A percentile compares a stretch with the other conserved stretches of the same genome.
These are phyloP conservation scores for Lachnellula subtilissima DNA, from an alignment of 2,329 filamentous ascomycete species.

Conservation along the genomic window DNA sequence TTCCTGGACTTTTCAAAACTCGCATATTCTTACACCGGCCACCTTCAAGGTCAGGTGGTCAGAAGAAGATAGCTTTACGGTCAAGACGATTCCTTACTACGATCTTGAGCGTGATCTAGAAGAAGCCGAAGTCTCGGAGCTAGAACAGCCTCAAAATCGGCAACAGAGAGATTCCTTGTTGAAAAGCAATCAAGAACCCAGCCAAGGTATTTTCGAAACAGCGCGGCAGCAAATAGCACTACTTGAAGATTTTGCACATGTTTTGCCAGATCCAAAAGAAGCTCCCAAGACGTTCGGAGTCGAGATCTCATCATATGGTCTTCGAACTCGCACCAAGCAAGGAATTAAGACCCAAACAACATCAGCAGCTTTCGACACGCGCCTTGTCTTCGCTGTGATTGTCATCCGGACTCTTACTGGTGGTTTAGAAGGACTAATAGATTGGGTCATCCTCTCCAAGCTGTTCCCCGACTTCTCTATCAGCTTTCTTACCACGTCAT, in stretches of 20 bases:
- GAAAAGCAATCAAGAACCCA: background rate
- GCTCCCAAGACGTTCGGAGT: constrained; percentile 18
- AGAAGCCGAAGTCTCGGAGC: constrained; percentile 5
- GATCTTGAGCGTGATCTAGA: constrained; percentile 32
- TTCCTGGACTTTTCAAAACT: constrained; percentile 12
- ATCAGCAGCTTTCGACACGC: constrained; percentile 39
- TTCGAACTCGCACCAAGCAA: constrained; percentile 14
- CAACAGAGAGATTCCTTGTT: background rate
- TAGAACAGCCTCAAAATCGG: constrained; percentile 1
- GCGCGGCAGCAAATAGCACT: constrained; percentile 21
- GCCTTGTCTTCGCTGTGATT: constrained; percentile 53
- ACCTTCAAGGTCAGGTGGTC: constrained; percentile 20
- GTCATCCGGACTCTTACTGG: constrained; percentile 54
- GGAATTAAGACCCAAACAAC: constrained; percentile 30
- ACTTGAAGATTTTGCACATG: constrained; percentile 23
- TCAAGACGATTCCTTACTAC: constrained; percentile 41
- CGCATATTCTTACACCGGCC: background rate
- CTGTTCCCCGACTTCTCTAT: constrained; percentile 52
- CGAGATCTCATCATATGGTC: constrained; percentile 11
- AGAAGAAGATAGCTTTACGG: constrained; percentile 36
- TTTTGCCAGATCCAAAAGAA: constrained; percentile 15
- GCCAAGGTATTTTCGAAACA: constrained; percentile 10
- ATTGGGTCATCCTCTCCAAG: constrained; percentile 55
- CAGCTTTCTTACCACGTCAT: constrained; percentile 49
- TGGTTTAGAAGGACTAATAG: constrained; percentile 53